phyloP scores from a whole-genome alignment of 169 alveolate species.

The Plasmodium knowlesi region DNA sequence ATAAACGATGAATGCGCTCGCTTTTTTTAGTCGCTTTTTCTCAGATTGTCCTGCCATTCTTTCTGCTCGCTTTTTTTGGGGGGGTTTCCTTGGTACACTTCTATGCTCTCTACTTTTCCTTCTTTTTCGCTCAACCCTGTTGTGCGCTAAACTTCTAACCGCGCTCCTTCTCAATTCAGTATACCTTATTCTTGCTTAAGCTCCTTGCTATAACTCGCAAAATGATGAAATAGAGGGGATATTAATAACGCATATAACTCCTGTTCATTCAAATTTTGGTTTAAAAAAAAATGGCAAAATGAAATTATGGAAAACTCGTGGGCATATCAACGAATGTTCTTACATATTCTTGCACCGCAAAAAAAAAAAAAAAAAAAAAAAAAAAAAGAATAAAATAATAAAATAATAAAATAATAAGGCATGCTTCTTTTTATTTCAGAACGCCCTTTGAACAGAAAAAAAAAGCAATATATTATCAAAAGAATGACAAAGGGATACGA shows the following conservation, averaged over 20 bases:
- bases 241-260: neutral
- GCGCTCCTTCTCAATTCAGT: neutral
- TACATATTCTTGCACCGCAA: neutral
- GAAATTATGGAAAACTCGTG: neutral
- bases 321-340: neutral
- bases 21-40: conserved; percentile 70
- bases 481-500: neutral
- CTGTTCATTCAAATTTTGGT: neutral
- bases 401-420: neutral
- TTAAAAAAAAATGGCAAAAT: neutral
- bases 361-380: neutral
- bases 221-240: neutral
- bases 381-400: neutral
- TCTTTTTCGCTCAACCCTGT: neutral
- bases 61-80: neutral
- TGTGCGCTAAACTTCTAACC: neutral
- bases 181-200: neutral
- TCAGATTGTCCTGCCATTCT: conserved; percentile 76
- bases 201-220: neutral
- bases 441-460: neutral
- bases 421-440: neutral
- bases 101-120: neutral
- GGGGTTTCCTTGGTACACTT: neutral
- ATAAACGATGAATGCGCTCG: conserved; percentile 47
- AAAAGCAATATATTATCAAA: neutral